Percentiles rank a stretch among this genome's conserved stretches.
phyloP scores from a whole-genome alignment of 2,329 filamentous ascomycete species.

The Nemania diffusa region DNA sequence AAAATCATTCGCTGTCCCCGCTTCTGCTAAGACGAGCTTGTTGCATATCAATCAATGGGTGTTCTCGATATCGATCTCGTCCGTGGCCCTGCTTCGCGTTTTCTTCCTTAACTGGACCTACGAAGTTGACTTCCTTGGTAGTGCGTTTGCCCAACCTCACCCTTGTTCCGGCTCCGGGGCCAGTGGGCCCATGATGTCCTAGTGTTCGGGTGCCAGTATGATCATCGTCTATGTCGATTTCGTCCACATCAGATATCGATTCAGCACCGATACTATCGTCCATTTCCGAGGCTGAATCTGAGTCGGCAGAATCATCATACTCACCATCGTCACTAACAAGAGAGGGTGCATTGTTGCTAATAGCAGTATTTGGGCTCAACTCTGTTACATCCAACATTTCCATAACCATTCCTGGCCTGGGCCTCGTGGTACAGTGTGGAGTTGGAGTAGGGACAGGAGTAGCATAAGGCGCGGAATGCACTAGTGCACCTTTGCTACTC shows the following conservation, averaged over 20 bases:
- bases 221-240: conserved; percentile 70
- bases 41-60: conserved; percentile 19
- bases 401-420: conserved; percentile 45
- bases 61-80: conserved; percentile 31
- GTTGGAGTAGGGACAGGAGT: conserved; percentile 52
- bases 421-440: conserved; percentile 43
- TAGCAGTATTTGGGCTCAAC: conserved; percentile 74
- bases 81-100: conserved; percentile 50
- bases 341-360: conserved; percentile 81
- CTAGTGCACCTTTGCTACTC: conserved; percentile 65
- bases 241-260: conserved; percentile 68
- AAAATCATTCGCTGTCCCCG: conserved; percentile 27
- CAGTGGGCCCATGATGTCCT: conserved; percentile 53
- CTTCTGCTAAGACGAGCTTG: conserved; percentile 8
- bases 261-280: conserved; percentile 69
- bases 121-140: conserved; percentile 65
- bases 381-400: conserved; percentile 67
- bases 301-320: conserved; percentile 76
- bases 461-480: conserved; percentile 54
- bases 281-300: conserved; percentile 66
- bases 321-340: conserved; percentile 84
- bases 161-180: conserved; percentile 51
- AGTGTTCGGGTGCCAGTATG: conserved; percentile 58
- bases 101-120: conserved; percentile 60
- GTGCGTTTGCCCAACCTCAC: conserved; percentile 66